A percentile compares a stretch with the other conserved stretches of the same genome.
phyloP scores from a whole-genome alignment of 352 stramenopile species.

The Phytophthora kernoviae region DNA sequence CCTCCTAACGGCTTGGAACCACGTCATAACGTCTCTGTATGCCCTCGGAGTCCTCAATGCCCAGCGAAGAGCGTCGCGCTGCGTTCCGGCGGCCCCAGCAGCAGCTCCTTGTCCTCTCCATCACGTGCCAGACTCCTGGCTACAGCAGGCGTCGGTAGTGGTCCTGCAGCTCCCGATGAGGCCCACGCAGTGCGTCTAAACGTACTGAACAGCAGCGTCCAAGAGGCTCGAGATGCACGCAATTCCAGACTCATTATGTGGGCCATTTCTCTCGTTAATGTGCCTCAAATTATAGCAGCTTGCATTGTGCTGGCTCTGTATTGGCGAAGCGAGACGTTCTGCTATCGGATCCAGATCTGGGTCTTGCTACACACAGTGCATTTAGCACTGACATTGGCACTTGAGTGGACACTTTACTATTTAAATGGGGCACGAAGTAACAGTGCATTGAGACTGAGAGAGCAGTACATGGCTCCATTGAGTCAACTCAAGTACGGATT shows the following conservation, averaged over 20 bases:
- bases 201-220: conserved; percentile 84
- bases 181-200: conserved; percentile 83
- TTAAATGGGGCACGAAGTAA: conserved; percentile 64
- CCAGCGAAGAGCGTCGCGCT: conserved; percentile 34
- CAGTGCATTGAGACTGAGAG: conserved; percentile 58
- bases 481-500: conserved; percentile 85
- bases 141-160: conserved; percentile 27
- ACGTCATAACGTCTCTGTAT: background rate
- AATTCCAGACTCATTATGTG: conserved; percentile 85
- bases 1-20: background rate
- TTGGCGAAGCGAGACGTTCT: conserved; percentile 73
- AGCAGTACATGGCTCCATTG: conserved; percentile 70
- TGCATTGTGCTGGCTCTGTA: conserved; percentile 64
- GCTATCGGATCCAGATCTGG: conserved; percentile 87
- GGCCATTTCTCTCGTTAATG: conserved; percentile 75
- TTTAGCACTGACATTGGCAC: conserved; percentile 61
- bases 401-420: conserved; percentile 84
- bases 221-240: conserved; percentile 77
- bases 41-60: conserved; percentile 14
- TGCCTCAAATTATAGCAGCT: conserved; percentile 73
- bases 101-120: conserved; percentile 26
- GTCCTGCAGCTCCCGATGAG: conserved; percentile 51
- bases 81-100: conserved; percentile 19
- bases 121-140: conserved; percentile 34
- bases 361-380: conserved; percentile 79